Conservation (phyloP, 768 basidiomycete genomes). For the Chiua virens region DNA sequence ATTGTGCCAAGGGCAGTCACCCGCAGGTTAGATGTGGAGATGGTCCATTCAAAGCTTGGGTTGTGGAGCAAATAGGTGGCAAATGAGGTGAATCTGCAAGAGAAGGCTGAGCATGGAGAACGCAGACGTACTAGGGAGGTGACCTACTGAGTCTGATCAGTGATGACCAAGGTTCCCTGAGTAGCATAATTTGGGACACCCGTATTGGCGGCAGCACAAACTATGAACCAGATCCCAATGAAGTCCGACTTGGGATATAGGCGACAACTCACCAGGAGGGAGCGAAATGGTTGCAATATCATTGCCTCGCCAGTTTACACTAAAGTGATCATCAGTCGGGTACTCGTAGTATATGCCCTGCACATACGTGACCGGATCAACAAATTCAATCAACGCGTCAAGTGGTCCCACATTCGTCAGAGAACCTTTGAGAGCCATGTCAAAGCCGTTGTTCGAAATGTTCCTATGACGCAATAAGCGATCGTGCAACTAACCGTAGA, state of each 20-base stretch:
- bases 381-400: slow-evolving; percentile 67
- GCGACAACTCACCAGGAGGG: slow-evolving; percentile 45
- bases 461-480: slow-evolving; percentile 52
- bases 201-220: slow-evolving; percentile 65
- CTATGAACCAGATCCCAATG: slow-evolving; percentile 28
- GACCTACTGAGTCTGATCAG: slow-evolving; percentile 47
- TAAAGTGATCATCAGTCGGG: slow-evolving; percentile 20
- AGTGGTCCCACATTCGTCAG: slow-evolving; percentile 65
- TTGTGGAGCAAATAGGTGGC: slow-evolving; percentile 66
- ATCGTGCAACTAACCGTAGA: slow-evolving; percentile 37
- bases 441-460: slow-evolving; percentile 61
- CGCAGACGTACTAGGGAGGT: background rate
- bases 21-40: slow-evolving; percentile 63
- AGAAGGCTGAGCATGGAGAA: background rate
- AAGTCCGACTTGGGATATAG: background rate
- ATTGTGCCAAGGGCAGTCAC: slow-evolving; percentile 66
- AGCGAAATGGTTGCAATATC: slow-evolving; percentile 64
- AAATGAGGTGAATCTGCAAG: slow-evolving; percentile 58
- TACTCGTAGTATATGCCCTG: background rate
- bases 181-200: slow-evolving; percentile 66
- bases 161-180: slow-evolving; percentile 55
- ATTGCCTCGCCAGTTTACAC: slow-evolving; percentile 62
- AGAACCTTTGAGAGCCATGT: slow-evolving; percentile 57
- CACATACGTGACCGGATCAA: slow-evolving; percentile 57
- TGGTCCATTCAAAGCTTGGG: slow-evolving; percentile 65